Base-by-base conservation (phyloP, 2,329 filamentous ascomycete species). In the Ceratocystis huliohia region DNA sequence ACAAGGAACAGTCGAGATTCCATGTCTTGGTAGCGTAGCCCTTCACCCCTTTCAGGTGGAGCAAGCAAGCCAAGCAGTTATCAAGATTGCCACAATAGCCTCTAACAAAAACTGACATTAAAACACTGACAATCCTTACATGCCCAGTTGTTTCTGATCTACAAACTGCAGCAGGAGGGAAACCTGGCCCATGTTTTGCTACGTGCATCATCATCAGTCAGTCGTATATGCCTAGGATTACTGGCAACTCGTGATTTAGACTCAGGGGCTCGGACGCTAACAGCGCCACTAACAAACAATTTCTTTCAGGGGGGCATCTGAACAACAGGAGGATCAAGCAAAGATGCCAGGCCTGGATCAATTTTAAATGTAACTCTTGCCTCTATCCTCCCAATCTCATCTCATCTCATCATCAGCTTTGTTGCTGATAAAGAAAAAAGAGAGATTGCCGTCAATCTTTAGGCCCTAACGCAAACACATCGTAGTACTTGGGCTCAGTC, bases 201-300 rank as follows among this genome's bases (percentile, higher is more conserved):
- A 15, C n/a, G 56, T n/a, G 17, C 56, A 59, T 59, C 56, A 59
- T 59, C 56, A 59, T 59, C 53, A 33, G 17, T 8, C 6, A 0
- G 22, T 37, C 30, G 6, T 30, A 59, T 59, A 59, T 8, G 13
- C 30, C 28, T 8, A 15, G 56, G 28, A 15, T 33, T 33, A 59
- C 25, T 33, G 17, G 28, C n/a, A 59, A 20, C 56, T 59, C 17
- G 13, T 37, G 56, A 59, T 20, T 30, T 59, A 59, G 56, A 59
- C 28, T 37, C 25, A 59, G 56, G 56, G 56, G 56, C 30, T 59
- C 56, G 25, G 56, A 59, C 56, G 56, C 56, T n/a, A 59, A 59
- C 30, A 20, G n/a, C 56, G 56, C 56, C 56, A 59, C 56, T 59
- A 59, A 37, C 56, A 59, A 57, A 8, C 15, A 15, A 57, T 57